Base-by-base conservation (phyloP, 2,329 filamentous ascomycete species). In the Fusarium dimerum region DNA sequence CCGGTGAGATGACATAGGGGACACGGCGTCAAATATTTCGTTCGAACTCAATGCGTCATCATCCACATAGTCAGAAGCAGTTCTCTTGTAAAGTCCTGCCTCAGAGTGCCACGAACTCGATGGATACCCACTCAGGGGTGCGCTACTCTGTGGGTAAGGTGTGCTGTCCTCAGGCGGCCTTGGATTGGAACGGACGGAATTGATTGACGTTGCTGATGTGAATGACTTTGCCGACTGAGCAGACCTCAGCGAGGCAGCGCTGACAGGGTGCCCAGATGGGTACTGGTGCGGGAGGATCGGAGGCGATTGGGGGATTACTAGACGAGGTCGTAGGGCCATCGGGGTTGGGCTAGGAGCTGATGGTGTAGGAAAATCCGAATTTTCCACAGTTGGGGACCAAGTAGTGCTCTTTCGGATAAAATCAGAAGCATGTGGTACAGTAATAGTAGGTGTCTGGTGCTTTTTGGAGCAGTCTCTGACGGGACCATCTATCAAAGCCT, bases 291-390 rank as follows among this genome's bases (percentile, higher is more conserved):
- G 20, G 18, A 43, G 20, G 41, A 43, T n/a, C 2, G 48, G 34
- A 40, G 62, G 56, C 2, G 62, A 63, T 11, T 66, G 54, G 1
- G 68, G 63, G 26, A 68, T 66, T 48, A 62, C 54, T 2, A 72
- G 47, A 11, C 61, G 62, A 0, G 72, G 71, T 2, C 71, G 61
- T 13, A 66, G 6, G 0, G 66, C 51, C 18, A 61, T 41, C 0
- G 71, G 68, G 0, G 69, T 72, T 3, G 71, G 68, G 15, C 68
- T 72, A 0, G 70, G 69, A 2, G 66, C 68, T 0, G 70, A 71
- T 0, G 72, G 71, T 0, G 69, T 72, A 0, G 64, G 63, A 3
- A 73, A 45, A 1, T 54, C 47, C 16, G 52, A 16, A 11, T 17
- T 52, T 0, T 52, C 45, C 12, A 15, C 7, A 17, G 40, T 47